A percentile compares a stretch with the other conserved stretches of the same genome.
Conservation (phyloP, 352 stramenopile genomes). For the Phytophthora sansomeana region DNA sequence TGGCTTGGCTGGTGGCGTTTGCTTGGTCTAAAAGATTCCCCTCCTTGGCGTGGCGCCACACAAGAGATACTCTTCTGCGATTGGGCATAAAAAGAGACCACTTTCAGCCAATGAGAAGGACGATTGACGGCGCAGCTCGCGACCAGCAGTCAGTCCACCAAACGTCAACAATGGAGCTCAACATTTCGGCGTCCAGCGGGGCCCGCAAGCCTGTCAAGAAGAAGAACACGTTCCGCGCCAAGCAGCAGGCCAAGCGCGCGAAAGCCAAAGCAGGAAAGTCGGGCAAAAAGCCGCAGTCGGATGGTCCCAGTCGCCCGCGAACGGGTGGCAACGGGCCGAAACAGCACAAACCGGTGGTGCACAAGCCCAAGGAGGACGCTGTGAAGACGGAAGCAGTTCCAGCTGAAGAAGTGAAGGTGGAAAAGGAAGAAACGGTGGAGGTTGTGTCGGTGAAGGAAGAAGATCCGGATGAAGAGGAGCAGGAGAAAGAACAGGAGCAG, state of each 20-base stretch:
- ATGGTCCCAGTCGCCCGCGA: constrained; percentile 11
- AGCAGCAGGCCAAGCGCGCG: constrained; percentile 69
- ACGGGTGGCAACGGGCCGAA: constrained; percentile 6
- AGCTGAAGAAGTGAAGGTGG: constrained; percentile 5
- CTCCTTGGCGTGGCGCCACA: constrained; percentile 35
- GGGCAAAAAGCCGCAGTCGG: constrained; percentile 6
- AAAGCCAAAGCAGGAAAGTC: constrained; percentile 50
- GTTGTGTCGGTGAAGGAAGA: constrained; percentile 11
- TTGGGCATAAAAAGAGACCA: constrained; percentile 2
- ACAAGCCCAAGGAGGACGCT: constrained; percentile 7
- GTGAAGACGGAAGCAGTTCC: constrained; percentile 10
- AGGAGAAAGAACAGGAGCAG: constrained; percentile 22
- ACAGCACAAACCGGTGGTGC: constrained; percentile 1
- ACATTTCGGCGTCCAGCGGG: constrained; percentile 70
- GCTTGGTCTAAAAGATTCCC: constrained; percentile 45
- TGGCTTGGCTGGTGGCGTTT: constrained; percentile 26
- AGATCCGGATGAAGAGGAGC: constrained; percentile 12
- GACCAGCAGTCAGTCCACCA: constrained; percentile 17
- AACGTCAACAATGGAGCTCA: constrained; percentile 64
- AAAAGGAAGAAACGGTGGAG: constrained; percentile 18
- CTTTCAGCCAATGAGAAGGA: constrained; percentile 30
- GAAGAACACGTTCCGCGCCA: constrained; percentile 81
- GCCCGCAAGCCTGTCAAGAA: constrained; percentile 61
- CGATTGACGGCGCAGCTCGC: constrained; percentile 6
- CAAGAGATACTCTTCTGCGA: constrained; percentile 26